These are phyloP conservation scores for Adenanthera pavonina DNA, from an alignment of 306 rosid species.

Conservation along the genomic window DNA sequence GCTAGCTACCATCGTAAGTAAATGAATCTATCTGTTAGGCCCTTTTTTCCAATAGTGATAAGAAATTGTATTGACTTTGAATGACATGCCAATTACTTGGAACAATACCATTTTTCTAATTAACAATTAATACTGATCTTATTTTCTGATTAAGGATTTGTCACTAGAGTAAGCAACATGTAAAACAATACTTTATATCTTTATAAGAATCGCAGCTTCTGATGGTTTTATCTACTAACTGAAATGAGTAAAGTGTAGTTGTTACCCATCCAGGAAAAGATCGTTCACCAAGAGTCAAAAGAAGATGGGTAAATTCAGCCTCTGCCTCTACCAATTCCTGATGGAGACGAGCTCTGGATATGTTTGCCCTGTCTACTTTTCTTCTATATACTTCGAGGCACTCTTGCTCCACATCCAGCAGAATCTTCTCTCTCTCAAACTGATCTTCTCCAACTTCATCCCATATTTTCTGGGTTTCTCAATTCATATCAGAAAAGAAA, in stretches of 20 bases:
- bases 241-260: constrained; percentile 17
- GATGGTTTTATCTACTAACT: constrained; percentile 35
- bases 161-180: neutral
- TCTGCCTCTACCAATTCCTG: constrained; percentile 96
- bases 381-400: constrained; percentile 82
- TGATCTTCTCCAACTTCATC: constrained; percentile 97
- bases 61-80: constrained; percentile 10
- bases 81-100: neutral
- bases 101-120: constrained; percentile 18
- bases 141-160: neutral
- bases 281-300: constrained; percentile 91
- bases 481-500: constrained; percentile 29
- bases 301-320: constrained; percentile 96
- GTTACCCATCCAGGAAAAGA: constrained; percentile 93
- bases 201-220: constrained; percentile 30
- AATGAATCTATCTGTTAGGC: constrained; percentile 18
- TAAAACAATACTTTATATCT: constrained; percentile 14
- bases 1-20: neutral
- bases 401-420: constrained; percentile 88
- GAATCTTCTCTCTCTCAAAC: constrained; percentile 83
- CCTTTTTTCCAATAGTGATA: constrained; percentile 7
- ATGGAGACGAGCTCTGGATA: constrained; percentile 86
- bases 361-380: constrained; percentile 89
- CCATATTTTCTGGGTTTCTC: constrained; percentile 81
- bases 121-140: neutral